Base-by-base conservation (phyloP, 805 yeast genomes). In the Spathaspora arborariae region DNA sequence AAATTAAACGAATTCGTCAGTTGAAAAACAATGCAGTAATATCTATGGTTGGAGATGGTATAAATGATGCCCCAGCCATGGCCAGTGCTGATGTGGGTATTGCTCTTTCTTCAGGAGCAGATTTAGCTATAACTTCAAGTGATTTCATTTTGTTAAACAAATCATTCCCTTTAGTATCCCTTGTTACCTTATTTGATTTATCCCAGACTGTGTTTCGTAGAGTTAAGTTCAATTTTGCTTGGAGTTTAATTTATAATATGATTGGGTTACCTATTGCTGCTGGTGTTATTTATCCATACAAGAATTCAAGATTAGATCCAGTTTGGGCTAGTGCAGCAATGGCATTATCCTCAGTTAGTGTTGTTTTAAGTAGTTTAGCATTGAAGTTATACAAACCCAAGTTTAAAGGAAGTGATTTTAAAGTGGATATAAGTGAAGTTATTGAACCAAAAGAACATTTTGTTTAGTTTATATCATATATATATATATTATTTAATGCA, bases 31-130 rank as follows among this genome's bases (percentile, higher is more conserved):
- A 57, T 2, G 64, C 67, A 19, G 56, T 78, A 19, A 84, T 82
- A 2, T 90, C 88, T 0, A 85, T 86, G 91, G 83, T 86, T 7
- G 94, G 94, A 8, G 94, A 86, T 56, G 94, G 94, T 18, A 81
- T 86, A 27, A 87, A 86, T 59, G 94, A 87, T 62, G 89, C 94
- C 0, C 92, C 92, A 1, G 88, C 94, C 0, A 66, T 87, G 44
- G 78, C 89, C 3, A 68, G 78, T 1, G 88, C 94, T 0, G 88
- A 85, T 64, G 82, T 87, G 18, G 94, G 94, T 3, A 74, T 86
- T 40, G 90, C 94, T 0, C 69, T 86, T 50, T 85, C 90, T 0
- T 75, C 84, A 0, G 92, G 92, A 0, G 81, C 90, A 1, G 94
- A 87, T 53, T 67, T 86, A 41, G 91, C 94, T 0, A 70, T 85